A percentile compares a stretch with the other conserved stretches of the same genome.
Conservation (phyloP, 768 basidiomycete genomes). For the Rickenella mellea region DNA sequence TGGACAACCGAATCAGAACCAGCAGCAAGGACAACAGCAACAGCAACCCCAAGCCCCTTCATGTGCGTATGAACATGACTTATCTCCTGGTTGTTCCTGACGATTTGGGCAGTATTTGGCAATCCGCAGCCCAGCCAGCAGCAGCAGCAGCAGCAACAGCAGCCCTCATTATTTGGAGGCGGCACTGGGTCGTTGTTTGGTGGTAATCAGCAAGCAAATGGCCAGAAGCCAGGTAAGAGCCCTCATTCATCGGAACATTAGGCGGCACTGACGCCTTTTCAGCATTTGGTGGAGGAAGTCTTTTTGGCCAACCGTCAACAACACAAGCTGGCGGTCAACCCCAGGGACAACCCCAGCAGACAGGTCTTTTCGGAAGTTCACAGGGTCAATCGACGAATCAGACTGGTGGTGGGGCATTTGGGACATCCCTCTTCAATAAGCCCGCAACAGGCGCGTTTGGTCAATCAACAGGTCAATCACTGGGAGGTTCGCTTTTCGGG, state of each 20-base stretch:
- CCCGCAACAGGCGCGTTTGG: slow-evolving; percentile 41
- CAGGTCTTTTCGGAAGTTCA: slow-evolving; percentile 38
- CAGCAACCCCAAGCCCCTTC: not conserved
- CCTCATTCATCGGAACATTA: not conserved
- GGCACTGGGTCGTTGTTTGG: slow-evolving; percentile 2
- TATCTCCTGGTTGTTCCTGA: not conserved
- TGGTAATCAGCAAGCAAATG: not conserved
- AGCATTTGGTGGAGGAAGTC: slow-evolving; percentile 19
- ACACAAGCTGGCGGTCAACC: slow-evolving; percentile 9
- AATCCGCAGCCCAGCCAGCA: slow-evolving; percentile 22
- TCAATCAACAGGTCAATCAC: slow-evolving; percentile 25
- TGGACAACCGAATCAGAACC: slow-evolving; percentile 14
- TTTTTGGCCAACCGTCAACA: slow-evolving; percentile 9
- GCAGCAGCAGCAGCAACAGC: slow-evolving; percentile 24
- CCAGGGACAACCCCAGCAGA: slow-evolving; percentile 22
- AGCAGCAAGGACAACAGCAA: slow-evolving; percentile 12
- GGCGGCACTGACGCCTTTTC: not conserved
- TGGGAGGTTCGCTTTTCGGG: slow-evolving; percentile 22
- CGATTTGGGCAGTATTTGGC: slow-evolving; percentile 13
- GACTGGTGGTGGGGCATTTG: slow-evolving; percentile 28
- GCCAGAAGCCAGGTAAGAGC: not conserved
- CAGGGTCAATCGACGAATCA: slow-evolving; percentile 37
- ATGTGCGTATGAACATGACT: too few species aligned
- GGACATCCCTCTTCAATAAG: slow-evolving; percentile 41
- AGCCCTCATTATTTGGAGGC: slow-evolving; percentile 4